These are phyloP conservation scores for Gonium pectorale DNA, from an alignment of 139 green algal species.

Conservation along the genomic window DNA sequence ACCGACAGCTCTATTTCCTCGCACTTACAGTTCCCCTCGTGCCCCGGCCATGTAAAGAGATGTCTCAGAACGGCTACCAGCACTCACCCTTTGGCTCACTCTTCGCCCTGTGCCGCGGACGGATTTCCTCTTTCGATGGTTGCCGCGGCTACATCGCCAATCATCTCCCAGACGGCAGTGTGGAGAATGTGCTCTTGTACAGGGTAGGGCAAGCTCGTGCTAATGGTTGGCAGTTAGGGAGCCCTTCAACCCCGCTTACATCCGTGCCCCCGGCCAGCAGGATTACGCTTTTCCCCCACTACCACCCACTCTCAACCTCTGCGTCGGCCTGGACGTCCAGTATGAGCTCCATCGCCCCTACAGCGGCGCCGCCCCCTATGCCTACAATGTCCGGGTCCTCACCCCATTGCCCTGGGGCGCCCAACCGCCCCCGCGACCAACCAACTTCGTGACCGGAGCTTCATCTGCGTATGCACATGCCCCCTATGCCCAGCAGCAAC, in stretches of 20 bases:
- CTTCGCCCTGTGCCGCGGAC: neutral
- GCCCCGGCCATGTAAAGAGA: neutral
- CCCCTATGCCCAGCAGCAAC: no score
- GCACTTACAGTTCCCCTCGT: no score
- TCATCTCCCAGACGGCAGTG: no score
- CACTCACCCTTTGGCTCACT: neutral
- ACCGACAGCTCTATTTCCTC: no score
- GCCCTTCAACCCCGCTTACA: no score
- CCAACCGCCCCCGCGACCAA: no score
- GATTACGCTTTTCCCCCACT: neutral
- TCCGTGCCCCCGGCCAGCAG: neutral
- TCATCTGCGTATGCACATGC: no score
- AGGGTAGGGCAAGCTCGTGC: no score
- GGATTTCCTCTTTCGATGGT: neutral
- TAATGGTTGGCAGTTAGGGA: no score
- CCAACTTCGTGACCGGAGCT: no score
- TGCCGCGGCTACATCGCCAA: neutral
- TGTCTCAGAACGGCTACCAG: no score
- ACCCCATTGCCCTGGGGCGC: conserved; percentile 3
- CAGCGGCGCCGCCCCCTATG: neutral
- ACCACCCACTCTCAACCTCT: neutral
- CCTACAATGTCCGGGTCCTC: conserved; percentile 18
- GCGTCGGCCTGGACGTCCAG: conserved; percentile 32
- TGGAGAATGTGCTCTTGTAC: no score
- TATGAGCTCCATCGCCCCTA: conserved; percentile 38